A percentile compares a stretch with the other conserved stretches of the same genome.
phyloP scores from a whole-genome alignment of 2,329 filamentous ascomycete species.

The Alternaria rosae region DNA sequence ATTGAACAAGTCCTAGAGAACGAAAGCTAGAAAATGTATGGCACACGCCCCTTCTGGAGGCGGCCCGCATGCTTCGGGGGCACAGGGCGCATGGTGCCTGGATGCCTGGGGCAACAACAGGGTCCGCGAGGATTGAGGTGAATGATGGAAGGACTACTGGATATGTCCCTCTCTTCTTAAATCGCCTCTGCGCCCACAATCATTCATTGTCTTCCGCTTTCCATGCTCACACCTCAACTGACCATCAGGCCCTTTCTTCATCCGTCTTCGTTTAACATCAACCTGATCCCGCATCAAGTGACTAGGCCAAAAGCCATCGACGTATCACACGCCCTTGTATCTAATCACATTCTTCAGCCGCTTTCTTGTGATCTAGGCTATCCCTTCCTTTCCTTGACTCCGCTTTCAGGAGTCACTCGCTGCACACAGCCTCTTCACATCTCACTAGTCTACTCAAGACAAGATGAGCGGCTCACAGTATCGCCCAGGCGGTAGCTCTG shows the following conservation, averaged over 20 bases:
- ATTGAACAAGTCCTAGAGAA: background rate
- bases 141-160: background rate
- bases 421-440: background rate
- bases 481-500: background rate
- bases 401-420: background rate
- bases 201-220: background rate
- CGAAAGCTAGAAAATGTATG: background rate
- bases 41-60: background rate
- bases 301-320: background rate
- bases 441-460: background rate
- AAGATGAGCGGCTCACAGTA: background rate
- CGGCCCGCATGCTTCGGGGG: background rate
- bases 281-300: background rate
- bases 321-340: background rate
- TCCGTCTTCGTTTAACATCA: too few relatives aligned
- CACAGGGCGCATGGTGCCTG: background rate
- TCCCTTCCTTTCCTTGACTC: background rate
- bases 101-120: background rate
- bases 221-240: background rate
- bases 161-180: background rate
- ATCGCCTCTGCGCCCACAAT: background rate
- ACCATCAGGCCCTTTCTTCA: background rate
- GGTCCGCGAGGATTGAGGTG: background rate
- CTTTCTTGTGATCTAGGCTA: background rate
- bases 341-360: background rate